Percentiles rank a stretch among this genome's conserved stretches.
These are phyloP conservation scores for Vicia villosa DNA, from an alignment of 306 rosid genomes.

Conservation along the genomic window DNA sequence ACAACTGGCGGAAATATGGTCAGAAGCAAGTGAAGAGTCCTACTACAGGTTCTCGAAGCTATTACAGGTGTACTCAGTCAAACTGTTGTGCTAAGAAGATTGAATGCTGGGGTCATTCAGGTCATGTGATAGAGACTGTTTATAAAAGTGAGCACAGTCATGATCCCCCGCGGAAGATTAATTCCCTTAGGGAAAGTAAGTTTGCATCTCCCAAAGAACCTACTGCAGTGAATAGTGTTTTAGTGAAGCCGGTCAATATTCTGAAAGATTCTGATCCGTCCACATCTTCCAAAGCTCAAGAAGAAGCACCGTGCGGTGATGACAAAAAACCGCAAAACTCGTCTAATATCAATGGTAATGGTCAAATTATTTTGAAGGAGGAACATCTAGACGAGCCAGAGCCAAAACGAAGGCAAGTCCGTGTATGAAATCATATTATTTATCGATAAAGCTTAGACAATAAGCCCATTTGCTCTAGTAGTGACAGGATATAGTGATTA, in stretches of 20 bases:
- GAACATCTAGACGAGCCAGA: constrained; percentile 64
- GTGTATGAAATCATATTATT: constrained; percentile 31
- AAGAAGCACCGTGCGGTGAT: constrained; percentile 47
- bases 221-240: constrained; percentile 44
- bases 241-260: constrained; percentile 41
- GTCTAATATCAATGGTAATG: constrained; percentile 52
- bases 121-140: constrained; percentile 63
- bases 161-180: constrained; percentile 71
- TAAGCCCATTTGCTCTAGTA: constrained; percentile 18
- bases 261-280: constrained; percentile 57
- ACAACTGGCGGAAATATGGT: constrained; percentile 98
- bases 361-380: constrained; percentile 57
- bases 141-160: constrained; percentile 82
- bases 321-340: constrained; percentile 60
- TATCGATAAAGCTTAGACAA: neutral
- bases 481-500: constrained; percentile 32
- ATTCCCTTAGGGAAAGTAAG: constrained; percentile 56
- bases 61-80: constrained; percentile 79
- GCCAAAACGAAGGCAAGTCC: constrained; percentile 71
- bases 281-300: constrained; percentile 54
- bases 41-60: constrained; percentile 87
- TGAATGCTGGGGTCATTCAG: constrained; percentile 75
- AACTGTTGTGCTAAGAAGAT: constrained; percentile 84
- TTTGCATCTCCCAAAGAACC: constrained; percentile 45
- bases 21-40: constrained; percentile 99